A percentile compares a stretch with the other conserved stretches of the same genome.
Conservation (phyloP, 2,329 filamentous ascomycete species). For the Ascocoryne sarcoides region DNA sequence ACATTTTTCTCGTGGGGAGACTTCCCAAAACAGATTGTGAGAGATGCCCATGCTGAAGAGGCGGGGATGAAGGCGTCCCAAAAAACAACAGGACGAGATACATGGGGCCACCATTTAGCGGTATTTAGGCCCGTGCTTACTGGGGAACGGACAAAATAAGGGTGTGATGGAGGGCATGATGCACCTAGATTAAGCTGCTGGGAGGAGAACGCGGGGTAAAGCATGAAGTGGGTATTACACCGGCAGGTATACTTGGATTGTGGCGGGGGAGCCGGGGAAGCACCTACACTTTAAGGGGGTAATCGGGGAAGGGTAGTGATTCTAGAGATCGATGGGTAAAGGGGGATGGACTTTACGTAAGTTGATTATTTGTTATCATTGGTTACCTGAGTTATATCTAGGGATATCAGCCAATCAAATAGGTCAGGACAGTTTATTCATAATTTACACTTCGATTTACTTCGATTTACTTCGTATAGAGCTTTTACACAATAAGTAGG, state of each 20-base stretch:
- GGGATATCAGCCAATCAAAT: too few relatives aligned
- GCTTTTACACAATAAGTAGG: too few relatives aligned
- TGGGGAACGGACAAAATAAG: not conserved
- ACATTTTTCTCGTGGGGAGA: not conserved
- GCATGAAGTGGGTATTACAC: not conserved
- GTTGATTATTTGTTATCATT: too few relatives aligned
- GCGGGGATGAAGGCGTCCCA: slow-evolving; percentile 4
- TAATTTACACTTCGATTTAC: too few relatives aligned
- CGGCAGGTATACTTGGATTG: too few relatives aligned
- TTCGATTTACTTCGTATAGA: too few relatives aligned
- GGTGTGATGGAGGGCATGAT: slow-evolving; percentile 3
- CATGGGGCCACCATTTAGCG: not conserved
- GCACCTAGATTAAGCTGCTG: not conserved
- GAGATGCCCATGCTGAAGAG: not conserved
- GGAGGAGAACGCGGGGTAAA: slow-evolving; percentile 12
- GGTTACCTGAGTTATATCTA: too few relatives aligned
- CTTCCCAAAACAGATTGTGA: not conserved
- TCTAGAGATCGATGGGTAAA: not conserved
- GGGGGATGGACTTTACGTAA: too few relatives aligned
- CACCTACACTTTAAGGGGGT: not conserved
- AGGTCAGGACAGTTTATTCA: too few relatives aligned
- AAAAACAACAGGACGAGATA: not conserved
- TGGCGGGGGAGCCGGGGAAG: not conserved
- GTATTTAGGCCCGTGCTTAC: not conserved
- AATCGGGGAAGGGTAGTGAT: not conserved